These are phyloP conservation scores for Chlamydomonas sp. DNA, from an alignment of 139 green algal genomes.

Conservation along the genomic window DNA sequence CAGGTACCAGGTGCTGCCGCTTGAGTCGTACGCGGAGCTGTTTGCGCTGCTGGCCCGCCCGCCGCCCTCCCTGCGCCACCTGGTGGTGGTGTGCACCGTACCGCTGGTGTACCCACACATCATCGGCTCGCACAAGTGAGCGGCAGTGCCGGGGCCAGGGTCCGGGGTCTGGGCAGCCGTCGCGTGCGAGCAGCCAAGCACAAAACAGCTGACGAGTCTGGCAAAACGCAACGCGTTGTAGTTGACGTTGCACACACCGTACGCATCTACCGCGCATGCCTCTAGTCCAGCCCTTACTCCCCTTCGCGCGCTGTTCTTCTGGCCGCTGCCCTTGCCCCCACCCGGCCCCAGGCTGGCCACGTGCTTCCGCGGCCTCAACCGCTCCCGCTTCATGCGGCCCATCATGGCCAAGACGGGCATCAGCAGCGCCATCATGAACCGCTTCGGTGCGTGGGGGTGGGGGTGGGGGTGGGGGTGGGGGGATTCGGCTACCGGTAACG, in stretches of 20 bases:
- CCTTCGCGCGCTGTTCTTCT: neutral
- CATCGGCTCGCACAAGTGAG: slow-evolving; percentile 26
- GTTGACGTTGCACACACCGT: too few species aligned
- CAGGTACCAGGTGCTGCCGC: slow-evolving; percentile 32
- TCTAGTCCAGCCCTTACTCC: neutral
- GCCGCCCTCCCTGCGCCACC: slow-evolving; percentile 39
- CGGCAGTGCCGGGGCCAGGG: neutral
- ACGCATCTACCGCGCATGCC: neutral
- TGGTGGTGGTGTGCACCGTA: slow-evolving; percentile 52
- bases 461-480: neutral
- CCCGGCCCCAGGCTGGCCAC: neutral
- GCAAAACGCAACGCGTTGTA: too few species aligned
- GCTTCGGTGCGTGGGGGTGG: neutral
- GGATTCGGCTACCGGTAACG: too few species aligned
- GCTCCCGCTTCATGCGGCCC: neutral
- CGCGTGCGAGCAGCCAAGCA: neutral
- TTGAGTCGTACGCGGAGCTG: slow-evolving; percentile 41
- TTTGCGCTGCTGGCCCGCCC: slow-evolving; percentile 29
- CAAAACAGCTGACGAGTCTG: too few species aligned
- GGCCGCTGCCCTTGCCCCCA: neutral
- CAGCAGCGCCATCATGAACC: slow-evolving; percentile 30
- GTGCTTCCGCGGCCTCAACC: neutral
- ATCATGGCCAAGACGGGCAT: slow-evolving; percentile 36
- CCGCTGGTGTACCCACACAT: slow-evolving; percentile 60
- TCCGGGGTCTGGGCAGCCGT: neutral